These are phyloP conservation scores for Magnolia officinalis DNA, from an alignment of 164 flowering plant genomes.

Conservation along the genomic window DNA sequence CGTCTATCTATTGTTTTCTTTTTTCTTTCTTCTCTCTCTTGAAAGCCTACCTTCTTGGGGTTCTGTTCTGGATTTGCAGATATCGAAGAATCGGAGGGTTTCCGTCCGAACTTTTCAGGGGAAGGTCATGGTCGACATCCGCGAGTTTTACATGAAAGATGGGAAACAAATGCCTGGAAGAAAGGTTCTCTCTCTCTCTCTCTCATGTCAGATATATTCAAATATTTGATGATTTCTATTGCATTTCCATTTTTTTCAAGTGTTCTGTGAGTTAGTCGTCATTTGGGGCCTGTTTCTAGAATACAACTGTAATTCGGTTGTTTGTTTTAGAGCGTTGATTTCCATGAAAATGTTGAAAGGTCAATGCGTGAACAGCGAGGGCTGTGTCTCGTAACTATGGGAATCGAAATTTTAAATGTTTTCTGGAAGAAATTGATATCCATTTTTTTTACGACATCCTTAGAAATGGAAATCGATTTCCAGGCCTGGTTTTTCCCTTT, in stretches of 20 bases:
- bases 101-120: slow-evolving; percentile 75
- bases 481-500: too few species aligned
- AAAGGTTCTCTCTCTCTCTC: slow-evolving; percentile 45
- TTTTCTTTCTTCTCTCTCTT: background rate
- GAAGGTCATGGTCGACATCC: slow-evolving; percentile 63
- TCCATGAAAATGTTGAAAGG: too few species aligned
- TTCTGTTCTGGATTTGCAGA: slow-evolving; percentile 23
- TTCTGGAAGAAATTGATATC: background rate
- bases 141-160: slow-evolving; percentile 76
- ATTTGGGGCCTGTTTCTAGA: background rate
- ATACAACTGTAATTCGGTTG: background rate
- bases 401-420: too few species aligned
- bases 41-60: background rate
- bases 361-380: too few species aligned
- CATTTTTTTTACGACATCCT: too few species aligned
- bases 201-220: background rate
- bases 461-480: too few species aligned
- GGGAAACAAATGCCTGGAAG: slow-evolving; percentile 75
- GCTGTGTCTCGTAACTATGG: too few species aligned
- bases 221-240: background rate
- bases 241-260: background rate
- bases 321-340: too few species aligned
- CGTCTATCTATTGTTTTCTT: background rate
- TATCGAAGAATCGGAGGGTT: slow-evolving; percentile 67
- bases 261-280: background rate